Evolutionary conservation across 345 rosid species (phyloP).

Genomic region (Iberis pinnata): DNA sequence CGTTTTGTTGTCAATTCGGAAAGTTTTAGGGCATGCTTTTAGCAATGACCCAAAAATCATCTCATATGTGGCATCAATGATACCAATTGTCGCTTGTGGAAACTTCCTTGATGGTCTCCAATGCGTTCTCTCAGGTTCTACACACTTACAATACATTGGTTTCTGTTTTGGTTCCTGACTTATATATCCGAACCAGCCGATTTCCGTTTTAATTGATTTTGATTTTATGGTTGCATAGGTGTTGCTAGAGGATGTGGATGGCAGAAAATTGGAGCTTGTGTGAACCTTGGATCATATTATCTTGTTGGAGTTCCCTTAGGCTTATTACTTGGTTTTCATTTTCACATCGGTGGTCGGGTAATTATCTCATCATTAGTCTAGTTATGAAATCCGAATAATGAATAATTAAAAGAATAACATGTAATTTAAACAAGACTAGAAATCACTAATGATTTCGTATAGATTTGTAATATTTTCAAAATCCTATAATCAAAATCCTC

Average conservation of each 20-base stretch:
- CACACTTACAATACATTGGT: background rate
- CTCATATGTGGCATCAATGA: constrained; percentile 36
- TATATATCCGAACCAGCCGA: too few species aligned
- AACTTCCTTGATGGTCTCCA: constrained; percentile 55
- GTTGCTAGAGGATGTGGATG: constrained; percentile 50
- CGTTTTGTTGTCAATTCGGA: constrained; percentile 33
- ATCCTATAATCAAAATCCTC: too few species aligned
- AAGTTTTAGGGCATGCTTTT: constrained; percentile 44
- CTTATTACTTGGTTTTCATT: constrained; percentile 19
- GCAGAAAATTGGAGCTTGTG: constrained; percentile 39
- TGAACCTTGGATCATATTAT: constrained; percentile 40
- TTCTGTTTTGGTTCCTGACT: too few species aligned
- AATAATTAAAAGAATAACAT: too few species aligned
- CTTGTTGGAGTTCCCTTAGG: constrained; percentile 36
- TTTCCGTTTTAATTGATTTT: background rate
- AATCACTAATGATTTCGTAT: too few species aligned
- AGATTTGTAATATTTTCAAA: too few species aligned
- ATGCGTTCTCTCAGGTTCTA: constrained; percentile 53
- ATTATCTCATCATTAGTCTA: background rate
- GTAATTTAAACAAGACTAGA: too few species aligned
- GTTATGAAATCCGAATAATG: too few species aligned
- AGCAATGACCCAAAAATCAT: constrained; percentile 41
- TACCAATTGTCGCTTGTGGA: constrained; percentile 46
- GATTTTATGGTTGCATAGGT: constrained; percentile 17
- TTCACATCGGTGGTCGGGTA: constrained; percentile 22